These are phyloP conservation scores for Mycosphaerella sp. DNA, from an alignment of 2,329 filamentous ascomycete species.

Conservation along the genomic window DNA sequence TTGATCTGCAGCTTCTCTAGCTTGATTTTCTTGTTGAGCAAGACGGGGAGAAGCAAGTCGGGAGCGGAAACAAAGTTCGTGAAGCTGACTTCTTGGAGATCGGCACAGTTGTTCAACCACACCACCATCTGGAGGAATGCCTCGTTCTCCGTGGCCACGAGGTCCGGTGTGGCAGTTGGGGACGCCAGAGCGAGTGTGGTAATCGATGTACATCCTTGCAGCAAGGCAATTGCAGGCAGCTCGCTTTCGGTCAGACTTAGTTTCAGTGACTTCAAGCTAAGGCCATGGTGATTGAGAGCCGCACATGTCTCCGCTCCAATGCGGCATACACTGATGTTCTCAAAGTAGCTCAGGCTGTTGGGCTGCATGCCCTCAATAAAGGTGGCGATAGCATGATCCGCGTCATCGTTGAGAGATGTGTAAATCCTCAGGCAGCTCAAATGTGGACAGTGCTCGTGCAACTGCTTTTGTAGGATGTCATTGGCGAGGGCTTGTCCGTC, in stretches of 20 bases:
- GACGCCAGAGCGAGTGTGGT: constrained; percentile 47
- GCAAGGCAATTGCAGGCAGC: constrained; percentile 44
- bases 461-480: constrained; percentile 47
- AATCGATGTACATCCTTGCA: constrained; percentile 46
- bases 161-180: constrained; percentile 38
- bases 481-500: constrained; percentile 55
- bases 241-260: constrained; percentile 46
- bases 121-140: constrained; percentile 46
- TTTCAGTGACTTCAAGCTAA: constrained; percentile 50
- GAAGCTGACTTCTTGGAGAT: constrained; percentile 47
- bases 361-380: constrained; percentile 39
- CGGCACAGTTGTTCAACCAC: constrained; percentile 51
- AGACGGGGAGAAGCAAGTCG: constrained; percentile 47
- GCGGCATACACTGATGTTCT: constrained; percentile 51
- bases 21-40: constrained; percentile 41
- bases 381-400: constrained; percentile 38
- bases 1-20: constrained; percentile 45
- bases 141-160: constrained; percentile 49
- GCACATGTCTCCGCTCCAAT: constrained; percentile 51
- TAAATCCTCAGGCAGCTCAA: constrained; percentile 58
- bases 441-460: constrained; percentile 53
- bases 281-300: constrained; percentile 47
- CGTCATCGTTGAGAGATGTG: constrained; percentile 40
- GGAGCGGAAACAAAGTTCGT: constrained; percentile 47
- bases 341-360: constrained; percentile 54